Evolutionary conservation across 139 green algal species (phyloP).

Genomic region (Diplosphaera chodatii): DNA sequence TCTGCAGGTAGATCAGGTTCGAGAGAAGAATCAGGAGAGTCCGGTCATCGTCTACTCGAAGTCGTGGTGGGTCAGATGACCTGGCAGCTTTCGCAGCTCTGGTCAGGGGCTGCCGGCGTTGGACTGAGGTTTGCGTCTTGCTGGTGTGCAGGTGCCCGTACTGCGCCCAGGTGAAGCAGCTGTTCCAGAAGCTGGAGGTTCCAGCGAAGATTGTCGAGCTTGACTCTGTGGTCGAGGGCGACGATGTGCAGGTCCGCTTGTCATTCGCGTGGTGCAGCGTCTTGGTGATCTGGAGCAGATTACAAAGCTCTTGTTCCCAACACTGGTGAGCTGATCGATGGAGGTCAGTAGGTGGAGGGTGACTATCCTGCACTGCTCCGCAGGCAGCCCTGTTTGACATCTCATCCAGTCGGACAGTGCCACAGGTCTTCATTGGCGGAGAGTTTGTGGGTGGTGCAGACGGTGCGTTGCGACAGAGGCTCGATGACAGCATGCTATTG

Average conservation of each 20-base stretch:
- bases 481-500: too few relatives aligned
- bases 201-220: constrained; percentile 57
- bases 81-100: too few relatives aligned
- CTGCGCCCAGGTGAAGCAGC: constrained; percentile 44
- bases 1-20: constrained; percentile 30
- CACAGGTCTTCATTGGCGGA: constrained; percentile 74
- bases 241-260: constrained; percentile 37
- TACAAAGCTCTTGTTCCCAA: too few relatives aligned
- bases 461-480: constrained; percentile 30
- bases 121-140: too few relatives aligned
- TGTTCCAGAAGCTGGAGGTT: constrained; percentile 51
- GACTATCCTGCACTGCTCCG: too few relatives aligned
- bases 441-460: constrained; percentile 68
- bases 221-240: constrained; percentile 51
- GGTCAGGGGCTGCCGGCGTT: too few relatives aligned
- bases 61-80: too few relatives aligned
- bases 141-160: too few relatives aligned
- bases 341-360: too few relatives aligned
- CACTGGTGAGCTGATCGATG: too few relatives aligned
- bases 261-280: too few relatives aligned
- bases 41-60: constrained; percentile 44
- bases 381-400: constrained; percentile 38
- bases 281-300: too few relatives aligned
- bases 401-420: constrained; percentile 57
- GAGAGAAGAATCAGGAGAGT: constrained; percentile 41